phyloP scores from a whole-genome alignment of 2,329 filamentous ascomycete species.

The Coniochaeta pulveracea region DNA sequence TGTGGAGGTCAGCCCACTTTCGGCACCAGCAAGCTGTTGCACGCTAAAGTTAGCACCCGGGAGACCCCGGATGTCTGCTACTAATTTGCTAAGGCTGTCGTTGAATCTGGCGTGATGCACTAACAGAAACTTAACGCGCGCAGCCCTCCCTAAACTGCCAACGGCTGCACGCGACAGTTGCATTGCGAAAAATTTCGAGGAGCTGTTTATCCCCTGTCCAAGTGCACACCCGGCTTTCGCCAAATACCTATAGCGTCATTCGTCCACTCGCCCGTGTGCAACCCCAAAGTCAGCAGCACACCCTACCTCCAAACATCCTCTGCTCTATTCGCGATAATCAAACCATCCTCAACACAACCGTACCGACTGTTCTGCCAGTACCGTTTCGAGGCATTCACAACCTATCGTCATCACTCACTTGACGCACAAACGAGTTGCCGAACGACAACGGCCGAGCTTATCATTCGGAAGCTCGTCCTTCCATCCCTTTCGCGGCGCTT shows the following conservation, averaged over 20 bases:
- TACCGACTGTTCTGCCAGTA: too few species aligned
- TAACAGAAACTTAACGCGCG: not conserved
- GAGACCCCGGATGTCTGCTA: slow-evolving; percentile 1
- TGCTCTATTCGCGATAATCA: too few species aligned
- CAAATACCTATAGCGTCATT: slow-evolving; percentile 4
- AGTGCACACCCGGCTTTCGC: slow-evolving; percentile 1
- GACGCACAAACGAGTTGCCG: too few species aligned
- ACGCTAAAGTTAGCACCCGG: slow-evolving; percentile 3
- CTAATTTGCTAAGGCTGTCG: not conserved
- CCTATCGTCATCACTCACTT: too few species aligned
- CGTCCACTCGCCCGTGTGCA: not conserved
- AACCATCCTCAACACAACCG: too few species aligned
- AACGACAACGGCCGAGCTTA: slow-evolving; percentile 1
- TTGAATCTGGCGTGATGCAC: not conserved
- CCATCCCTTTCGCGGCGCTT: too few species aligned
- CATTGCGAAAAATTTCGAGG: slow-evolving; percentile 1
- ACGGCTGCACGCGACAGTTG: slow-evolving; percentile 3
- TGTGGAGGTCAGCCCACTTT: slow-evolving; percentile 4
- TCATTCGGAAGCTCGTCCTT: too few species aligned
- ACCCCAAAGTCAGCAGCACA: slow-evolving; percentile 1
- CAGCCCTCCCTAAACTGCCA: not conserved
- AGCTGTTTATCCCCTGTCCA: slow-evolving; percentile 2
- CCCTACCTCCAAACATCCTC: too few species aligned
- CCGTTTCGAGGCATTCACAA: too few species aligned
- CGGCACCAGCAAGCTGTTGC: not conserved